These are phyloP conservation scores for Leccinum variabile DNA, from an alignment of 1,284 basidiomycete genomes.

Conservation along the genomic window DNA sequence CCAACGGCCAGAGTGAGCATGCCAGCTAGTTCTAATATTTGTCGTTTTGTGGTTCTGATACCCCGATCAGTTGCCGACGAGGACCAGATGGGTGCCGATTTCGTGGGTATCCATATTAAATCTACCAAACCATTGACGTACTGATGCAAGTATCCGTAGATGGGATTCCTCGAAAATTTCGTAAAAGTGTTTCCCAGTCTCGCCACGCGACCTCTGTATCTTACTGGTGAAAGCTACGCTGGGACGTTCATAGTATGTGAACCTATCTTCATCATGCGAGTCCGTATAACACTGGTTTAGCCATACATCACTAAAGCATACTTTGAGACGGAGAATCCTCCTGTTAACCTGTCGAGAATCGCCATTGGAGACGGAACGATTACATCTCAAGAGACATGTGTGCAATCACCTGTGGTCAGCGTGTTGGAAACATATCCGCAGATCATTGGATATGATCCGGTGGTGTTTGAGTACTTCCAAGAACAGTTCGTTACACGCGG, in stretches of 20 bases:
- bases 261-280: too few relatives aligned
- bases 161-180: neutral
- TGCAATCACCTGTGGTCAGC: constrained; percentile 52
- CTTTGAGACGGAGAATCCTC: constrained; percentile 57
- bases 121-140: neutral
- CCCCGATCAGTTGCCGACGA: neutral
- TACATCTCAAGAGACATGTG: constrained; percentile 45
- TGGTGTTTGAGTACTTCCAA: too few relatives aligned
- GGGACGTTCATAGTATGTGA: neutral
- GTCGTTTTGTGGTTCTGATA: neutral
- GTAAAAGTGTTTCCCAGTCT: neutral
- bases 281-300: constrained; percentile 31
- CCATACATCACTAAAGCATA: constrained; percentile 71
- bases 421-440: constrained; percentile 59
- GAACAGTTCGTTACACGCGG: constrained; percentile 33
- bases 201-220: neutral
- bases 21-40: neutral
- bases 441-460: constrained; percentile 31
- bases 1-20: neutral
- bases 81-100: neutral
- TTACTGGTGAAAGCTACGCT: neutral
- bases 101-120: neutral
- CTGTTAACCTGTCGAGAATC: constrained; percentile 63
- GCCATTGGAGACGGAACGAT: constrained; percentile 69
- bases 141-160: neutral